Conservation (phyloP, 2,329 filamentous ascomycete genomes). For the Aspergillus sp. region DNA sequence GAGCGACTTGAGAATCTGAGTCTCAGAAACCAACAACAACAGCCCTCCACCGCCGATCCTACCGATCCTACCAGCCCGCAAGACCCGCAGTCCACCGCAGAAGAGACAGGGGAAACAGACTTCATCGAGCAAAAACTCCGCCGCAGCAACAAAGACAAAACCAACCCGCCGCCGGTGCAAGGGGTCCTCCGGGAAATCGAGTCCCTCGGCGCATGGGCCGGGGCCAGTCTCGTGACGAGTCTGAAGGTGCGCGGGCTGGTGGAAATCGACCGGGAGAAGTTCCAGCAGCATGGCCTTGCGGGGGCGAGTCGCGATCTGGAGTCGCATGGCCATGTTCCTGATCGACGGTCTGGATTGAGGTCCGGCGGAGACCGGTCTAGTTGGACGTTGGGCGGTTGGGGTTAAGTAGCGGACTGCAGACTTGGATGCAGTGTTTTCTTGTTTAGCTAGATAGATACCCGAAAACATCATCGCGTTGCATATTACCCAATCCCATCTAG, state of each 20-base stretch:
- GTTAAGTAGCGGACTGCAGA: too few species aligned
- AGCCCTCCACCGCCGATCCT: conserved; percentile 3
- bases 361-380: conserved; percentile 38
- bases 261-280: conserved; percentile 56
- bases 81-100: conserved; percentile 4
- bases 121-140: conserved; percentile 35
- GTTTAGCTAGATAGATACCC: conserved; percentile 1
- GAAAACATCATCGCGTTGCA: neutral
- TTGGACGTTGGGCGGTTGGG: conserved; percentile 41
- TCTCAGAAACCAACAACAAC: conserved; percentile 16
- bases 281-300: conserved; percentile 42
- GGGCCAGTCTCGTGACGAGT: conserved; percentile 51
- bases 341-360: conserved; percentile 31
- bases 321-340: conserved; percentile 19
- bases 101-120: conserved; percentile 32
- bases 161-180: conserved; percentile 23
- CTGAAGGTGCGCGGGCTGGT: conserved; percentile 52
- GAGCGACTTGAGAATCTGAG: conserved; percentile 37
- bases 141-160: conserved; percentile 26
- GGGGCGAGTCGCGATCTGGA: conserved; percentile 38
- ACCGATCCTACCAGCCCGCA: conserved; percentile 14
- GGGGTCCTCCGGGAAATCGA: conserved; percentile 46
- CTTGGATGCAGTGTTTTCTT: neutral
- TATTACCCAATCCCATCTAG: neutral
- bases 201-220: conserved; percentile 55